These are phyloP conservation scores for Russula griseocarnosa DNA, from an alignment of 768 basidiomycete genomes.

Conservation along the genomic window DNA sequence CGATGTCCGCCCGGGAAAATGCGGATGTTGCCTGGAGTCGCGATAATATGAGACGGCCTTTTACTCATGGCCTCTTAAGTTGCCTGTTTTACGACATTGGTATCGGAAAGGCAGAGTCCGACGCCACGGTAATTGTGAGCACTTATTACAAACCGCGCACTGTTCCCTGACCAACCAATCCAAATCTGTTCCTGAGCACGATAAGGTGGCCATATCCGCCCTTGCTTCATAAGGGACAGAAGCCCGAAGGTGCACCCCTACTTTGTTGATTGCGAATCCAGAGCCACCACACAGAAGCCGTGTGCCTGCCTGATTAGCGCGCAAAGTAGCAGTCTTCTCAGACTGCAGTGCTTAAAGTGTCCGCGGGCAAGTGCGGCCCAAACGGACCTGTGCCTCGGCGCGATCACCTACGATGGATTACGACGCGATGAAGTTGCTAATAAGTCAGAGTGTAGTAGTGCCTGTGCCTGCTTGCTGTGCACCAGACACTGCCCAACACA, in stretches of 20 bases:
- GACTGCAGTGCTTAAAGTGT: neutral
- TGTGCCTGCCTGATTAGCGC: slow-evolving; percentile 17
- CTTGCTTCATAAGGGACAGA: neutral
- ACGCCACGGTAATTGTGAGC: slow-evolving; percentile 4
- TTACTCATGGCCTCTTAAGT: neutral
- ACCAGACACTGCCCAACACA: neutral
- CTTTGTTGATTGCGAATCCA: neutral
- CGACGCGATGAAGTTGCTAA: slow-evolving; percentile 1
- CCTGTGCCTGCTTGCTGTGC: slow-evolving; percentile 24
- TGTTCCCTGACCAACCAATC: neutral
- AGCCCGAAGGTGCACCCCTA: neutral
- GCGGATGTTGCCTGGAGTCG: neutral
- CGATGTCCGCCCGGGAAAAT: neutral
- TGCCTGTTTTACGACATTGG: neutral
- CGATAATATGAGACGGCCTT: slow-evolving; percentile 6
- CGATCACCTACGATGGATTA: neutral
- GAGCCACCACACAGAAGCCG: neutral
- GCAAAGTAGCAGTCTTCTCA: neutral
- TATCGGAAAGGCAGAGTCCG: neutral
- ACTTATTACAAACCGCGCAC: neutral
- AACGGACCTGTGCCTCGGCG: neutral
- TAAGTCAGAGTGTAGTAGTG: slow-evolving; percentile 2
- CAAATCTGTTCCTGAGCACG: neutral
- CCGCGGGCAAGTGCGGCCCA: slow-evolving; percentile 9
- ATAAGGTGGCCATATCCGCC: neutral